Conservation (phyloP, 208 protist genomes). For the Leishmania major region DNA sequence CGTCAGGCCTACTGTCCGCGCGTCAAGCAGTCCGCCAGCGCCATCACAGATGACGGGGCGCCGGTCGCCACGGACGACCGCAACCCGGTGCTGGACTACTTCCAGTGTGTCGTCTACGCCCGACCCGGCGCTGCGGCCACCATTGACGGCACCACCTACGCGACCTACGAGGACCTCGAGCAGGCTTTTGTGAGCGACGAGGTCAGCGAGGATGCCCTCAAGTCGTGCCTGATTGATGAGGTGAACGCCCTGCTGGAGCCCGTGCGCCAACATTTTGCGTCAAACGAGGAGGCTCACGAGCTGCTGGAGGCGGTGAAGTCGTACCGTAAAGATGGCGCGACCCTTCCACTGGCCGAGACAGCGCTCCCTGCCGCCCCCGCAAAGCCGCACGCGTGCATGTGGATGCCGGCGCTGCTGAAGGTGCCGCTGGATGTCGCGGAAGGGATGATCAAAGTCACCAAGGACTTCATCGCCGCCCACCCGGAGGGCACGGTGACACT, state of each 20-base stretch:
- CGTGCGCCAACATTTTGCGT: slow-evolving; percentile 94
- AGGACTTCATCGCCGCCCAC: slow-evolving; percentile 61
- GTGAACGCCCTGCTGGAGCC: slow-evolving; percentile 95
- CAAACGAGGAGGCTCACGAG: slow-evolving; percentile 76
- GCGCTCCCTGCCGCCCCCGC: slow-evolving; percentile 16
- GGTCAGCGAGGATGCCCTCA: slow-evolving; percentile 84
- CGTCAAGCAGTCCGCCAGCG: slow-evolving; percentile 44
- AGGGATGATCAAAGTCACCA: slow-evolving; percentile 43
- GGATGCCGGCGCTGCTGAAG: slow-evolving; percentile 69
- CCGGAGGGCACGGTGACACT: slow-evolving; percentile 55
- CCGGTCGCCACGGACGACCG: slow-evolving; percentile 73
- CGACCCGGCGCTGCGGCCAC: slow-evolving; percentile 41
- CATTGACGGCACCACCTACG: slow-evolving; percentile 60
- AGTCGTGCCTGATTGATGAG: slow-evolving; percentile 72
- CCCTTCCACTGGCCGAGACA: slow-evolving; percentile 17
- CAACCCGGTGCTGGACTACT: slow-evolving; percentile 97
- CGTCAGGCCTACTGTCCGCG: slow-evolving; percentile 94
- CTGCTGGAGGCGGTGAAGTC: slow-evolving; percentile 92
- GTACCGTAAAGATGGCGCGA: slow-evolving; percentile 54
- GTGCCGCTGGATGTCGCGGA: slow-evolving; percentile 66
- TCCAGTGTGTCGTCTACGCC: slow-evolving; percentile 92
- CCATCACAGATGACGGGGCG: slow-evolving; percentile 77
- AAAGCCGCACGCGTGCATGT: slow-evolving; percentile 67
- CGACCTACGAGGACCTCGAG: slow-evolving; percentile 84
- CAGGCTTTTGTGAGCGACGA: slow-evolving; percentile 64